Conservation (phyloP, 1,284 basidiomycete genomes). For the Coniophora puteana region DNA sequence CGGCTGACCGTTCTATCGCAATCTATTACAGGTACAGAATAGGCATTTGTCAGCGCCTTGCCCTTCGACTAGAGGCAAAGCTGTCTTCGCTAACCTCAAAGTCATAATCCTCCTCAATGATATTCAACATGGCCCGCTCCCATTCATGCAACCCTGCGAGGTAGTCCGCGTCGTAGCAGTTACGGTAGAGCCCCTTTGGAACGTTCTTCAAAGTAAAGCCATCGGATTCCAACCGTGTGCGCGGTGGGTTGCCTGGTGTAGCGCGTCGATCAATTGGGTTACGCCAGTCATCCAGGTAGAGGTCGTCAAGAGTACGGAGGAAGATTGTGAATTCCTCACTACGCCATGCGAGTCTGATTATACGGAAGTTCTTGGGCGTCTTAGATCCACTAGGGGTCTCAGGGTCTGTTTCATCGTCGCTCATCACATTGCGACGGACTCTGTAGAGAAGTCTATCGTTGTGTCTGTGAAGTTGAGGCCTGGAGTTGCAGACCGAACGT, state of each 20-base stretch:
- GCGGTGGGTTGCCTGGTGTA: background rate
- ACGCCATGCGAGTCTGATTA: background rate
- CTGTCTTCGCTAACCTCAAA: too few species aligned
- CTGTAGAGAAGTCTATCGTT: background rate
- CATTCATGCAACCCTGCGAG: background rate
- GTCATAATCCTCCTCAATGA: background rate
- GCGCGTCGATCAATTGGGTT: background rate
- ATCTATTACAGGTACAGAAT: too few species aligned
- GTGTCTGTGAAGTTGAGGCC: background rate
- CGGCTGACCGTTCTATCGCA: too few species aligned
- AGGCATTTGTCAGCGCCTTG: too few species aligned
- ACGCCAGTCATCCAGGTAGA: background rate
- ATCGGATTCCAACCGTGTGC: background rate
- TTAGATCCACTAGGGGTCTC: background rate
- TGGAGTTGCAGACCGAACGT: background rate
- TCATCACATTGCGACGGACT: background rate
- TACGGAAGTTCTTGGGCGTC: background rate
- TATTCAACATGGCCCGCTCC: background rate
- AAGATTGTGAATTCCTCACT: background rate
- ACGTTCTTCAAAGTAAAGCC: background rate
- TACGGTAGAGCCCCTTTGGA: background rate
- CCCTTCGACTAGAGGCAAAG: too few species aligned
- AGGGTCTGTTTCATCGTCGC: background rate
- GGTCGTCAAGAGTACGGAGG: background rate
- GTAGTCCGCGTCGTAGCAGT: background rate